phyloP scores from a whole-genome alignment of 306 rosid genomes.

The Prunus armeniaca region DNA sequence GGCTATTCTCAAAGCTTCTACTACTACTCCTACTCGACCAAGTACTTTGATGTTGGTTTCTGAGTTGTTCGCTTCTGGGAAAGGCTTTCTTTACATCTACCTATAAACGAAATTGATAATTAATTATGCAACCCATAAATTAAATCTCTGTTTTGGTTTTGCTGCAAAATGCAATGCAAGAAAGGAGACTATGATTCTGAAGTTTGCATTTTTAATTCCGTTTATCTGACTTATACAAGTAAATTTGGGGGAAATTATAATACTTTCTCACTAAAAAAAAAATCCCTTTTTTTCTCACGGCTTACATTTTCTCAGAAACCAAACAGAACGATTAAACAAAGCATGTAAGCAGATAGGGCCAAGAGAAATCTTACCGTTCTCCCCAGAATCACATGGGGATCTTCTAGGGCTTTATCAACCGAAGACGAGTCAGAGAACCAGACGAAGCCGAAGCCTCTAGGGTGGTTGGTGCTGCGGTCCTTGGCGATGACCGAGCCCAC shows the following conservation, averaged over 20 bases:
- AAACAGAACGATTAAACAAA: neutral
- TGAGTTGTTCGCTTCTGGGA: constrained; percentile 49
- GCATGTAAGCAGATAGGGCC: neutral
- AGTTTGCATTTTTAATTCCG: neutral
- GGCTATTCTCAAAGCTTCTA: constrained; percentile 33
- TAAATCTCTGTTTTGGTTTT: neutral
- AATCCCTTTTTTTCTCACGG: neutral
- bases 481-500: constrained; percentile 41
- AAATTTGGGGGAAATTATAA: neutral
- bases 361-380: constrained; percentile 35
- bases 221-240: neutral
- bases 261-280: neutral
- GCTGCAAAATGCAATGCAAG: neutral
- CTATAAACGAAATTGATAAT: constrained; percentile 30
- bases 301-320: neutral
- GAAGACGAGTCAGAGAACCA: constrained; percentile 54
- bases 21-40: constrained; percentile 35
- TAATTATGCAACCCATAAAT: constrained; percentile 4
- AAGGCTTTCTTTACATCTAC: constrained; percentile 65
- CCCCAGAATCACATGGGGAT: constrained; percentile 50
- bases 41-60: constrained; percentile 40
- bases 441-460: constrained; percentile 86
- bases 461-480: constrained; percentile 45
- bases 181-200: neutral
- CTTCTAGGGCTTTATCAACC: constrained; percentile 55